Evolutionary conservation across 306 rosid species (phyloP), one percentile per base, ranked within the genome.

Genomic region (Oemleria cerasiformis): DNA sequence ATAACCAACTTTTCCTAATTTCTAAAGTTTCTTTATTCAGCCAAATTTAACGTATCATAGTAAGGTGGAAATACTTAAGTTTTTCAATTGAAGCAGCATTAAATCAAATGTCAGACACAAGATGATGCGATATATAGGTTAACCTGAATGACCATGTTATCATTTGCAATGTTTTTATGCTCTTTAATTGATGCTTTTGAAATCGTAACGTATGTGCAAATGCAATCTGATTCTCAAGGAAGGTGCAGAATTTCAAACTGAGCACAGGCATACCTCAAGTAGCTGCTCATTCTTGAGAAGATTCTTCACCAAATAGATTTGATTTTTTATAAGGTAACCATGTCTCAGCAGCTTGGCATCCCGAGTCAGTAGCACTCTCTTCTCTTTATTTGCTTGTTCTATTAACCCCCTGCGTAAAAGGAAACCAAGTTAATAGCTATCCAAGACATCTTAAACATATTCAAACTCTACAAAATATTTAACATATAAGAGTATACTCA

Each of bases 241-340:
- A 40, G 73, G 34, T 3, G 38, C 8, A 23, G 20, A 23, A 5
- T 39, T 53, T 30, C 19, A 63, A 39, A 65, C 61, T 10, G 16
- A 71, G 47, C 50, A 49, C 38, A 67, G 38, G 67, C 56, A 45
- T 83, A 87, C 98, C 97, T 90, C 98, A 25, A 81, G 89, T 78
- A 93, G 85, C 85, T 93, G 98, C 67, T 90, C 97, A 77, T 90
- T 93, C 86, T 93, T 93, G 0, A 88, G 86, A 90, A 93, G 96
- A 74, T 75, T 87, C 81, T 87, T 90, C 77, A 93, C 87, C 80
- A 75, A 81, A 79, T 88, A 90, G 75, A 93, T 88, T 78, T 88
- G 98, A 81, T 86, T 82, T 11, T 77, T 75, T 45, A 87, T 60
- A 65, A 85, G 78, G 84, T 90, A 90, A 34, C 79, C 94, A 55